Percentiles rank a stretch among this genome's conserved stretches.
Evolutionary conservation across 768 basidiomycete genomes (phyloP).

Genomic region (Phallus indusiatus): DNA sequence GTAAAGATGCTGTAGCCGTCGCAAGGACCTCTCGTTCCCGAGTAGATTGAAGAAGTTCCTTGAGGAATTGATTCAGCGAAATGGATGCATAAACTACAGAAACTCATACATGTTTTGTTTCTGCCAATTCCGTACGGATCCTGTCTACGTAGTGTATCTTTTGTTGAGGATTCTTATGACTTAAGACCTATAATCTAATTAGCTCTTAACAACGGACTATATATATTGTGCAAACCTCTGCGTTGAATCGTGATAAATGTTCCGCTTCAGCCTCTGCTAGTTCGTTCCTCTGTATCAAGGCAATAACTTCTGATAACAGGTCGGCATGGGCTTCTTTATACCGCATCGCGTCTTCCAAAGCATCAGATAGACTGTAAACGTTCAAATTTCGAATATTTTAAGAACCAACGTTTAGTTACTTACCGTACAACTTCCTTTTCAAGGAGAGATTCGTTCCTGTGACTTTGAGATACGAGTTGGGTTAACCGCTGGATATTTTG

Average conservation of each 20-base stretch:
- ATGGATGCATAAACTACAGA: neutral
- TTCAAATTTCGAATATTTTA: neutral
- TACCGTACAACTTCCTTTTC: constrained; percentile 61
- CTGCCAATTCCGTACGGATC: constrained; percentile 69
- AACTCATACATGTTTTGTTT: constrained; percentile 66
- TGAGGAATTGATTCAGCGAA: neutral
- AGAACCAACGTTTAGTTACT: constrained; percentile 19
- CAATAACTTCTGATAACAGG: constrained; percentile 52
- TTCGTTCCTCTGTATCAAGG: constrained; percentile 58
- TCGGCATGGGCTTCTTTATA: constrained; percentile 66
- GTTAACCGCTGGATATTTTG: constrained; percentile 39
- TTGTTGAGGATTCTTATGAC: constrained; percentile 79
- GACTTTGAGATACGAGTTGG: constrained; percentile 40
- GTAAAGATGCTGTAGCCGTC: constrained; percentile 11
- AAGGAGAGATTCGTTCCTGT: constrained; percentile 59
- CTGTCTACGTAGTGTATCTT: constrained; percentile 81
- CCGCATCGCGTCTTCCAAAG: constrained; percentile 49
- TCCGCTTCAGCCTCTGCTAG: constrained; percentile 75
- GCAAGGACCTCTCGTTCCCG: constrained; percentile 14
- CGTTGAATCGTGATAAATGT: constrained; percentile 71
- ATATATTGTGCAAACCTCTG: constrained; percentile 30
- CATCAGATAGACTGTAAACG: constrained; percentile 30
- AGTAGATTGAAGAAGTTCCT: constrained; percentile 10
- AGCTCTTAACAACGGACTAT: neutral
- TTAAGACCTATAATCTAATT: constrained; percentile 38